Evolutionary conservation across 805 yeast genomes (phyloP).

Genomic region (Lipomyces yamadae): DNA sequence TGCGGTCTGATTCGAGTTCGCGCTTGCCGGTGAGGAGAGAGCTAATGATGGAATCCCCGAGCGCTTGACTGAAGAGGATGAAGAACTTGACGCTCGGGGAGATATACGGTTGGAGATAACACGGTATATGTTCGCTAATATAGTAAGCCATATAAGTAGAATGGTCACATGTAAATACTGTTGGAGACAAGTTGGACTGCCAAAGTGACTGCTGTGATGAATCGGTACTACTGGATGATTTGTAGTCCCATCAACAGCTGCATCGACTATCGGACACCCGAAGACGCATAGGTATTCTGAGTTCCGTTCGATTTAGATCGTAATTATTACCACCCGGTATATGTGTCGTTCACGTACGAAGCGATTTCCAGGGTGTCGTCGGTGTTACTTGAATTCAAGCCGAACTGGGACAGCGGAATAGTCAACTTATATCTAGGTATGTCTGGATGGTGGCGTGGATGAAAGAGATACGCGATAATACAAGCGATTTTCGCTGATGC

Average conservation of each 20-base stretch:
- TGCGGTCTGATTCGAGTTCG: background rate
- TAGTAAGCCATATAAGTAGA: background rate
- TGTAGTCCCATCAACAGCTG: background rate
- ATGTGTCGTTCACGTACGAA: no score
- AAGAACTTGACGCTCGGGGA: background rate
- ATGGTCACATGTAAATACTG: background rate
- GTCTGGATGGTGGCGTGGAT: no score
- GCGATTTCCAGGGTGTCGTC: no score
- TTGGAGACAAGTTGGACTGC: background rate
- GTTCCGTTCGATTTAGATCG: no score
- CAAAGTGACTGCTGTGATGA: background rate
- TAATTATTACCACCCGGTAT: no score
- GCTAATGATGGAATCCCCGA: background rate
- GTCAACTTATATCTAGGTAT: no score
- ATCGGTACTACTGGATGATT: background rate
- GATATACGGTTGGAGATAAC: background rate
- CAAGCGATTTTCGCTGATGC: no score
- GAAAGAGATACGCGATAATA: no score
- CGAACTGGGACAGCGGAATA: no score
- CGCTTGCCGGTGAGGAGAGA: slow-evolving; percentile 5
- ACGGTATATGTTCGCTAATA: background rate
- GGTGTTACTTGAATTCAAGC: no score
- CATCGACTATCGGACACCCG: background rate
- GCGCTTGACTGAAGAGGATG: background rate
- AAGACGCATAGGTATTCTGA: background rate